Percentiles rank a stretch among this genome's conserved stretches.
phyloP scores from a whole-genome alignment of 2,329 filamentous ascomycete genomes.

The Beauveria varroae region DNA sequence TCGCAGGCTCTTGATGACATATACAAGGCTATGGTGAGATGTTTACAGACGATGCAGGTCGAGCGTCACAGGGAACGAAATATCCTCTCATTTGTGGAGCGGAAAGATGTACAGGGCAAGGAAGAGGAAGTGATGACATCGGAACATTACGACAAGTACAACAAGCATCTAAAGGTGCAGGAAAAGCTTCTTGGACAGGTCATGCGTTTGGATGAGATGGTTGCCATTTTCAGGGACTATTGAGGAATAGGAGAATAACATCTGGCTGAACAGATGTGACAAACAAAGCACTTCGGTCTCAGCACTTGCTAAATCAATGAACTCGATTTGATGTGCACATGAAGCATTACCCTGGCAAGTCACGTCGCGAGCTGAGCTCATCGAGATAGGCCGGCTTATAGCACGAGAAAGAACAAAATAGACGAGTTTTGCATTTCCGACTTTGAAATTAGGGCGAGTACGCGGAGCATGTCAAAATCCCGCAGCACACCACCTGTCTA shows the following conservation, averaged over 20 bases:
- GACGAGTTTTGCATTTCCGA: no score
- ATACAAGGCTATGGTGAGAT: constrained; percentile 85
- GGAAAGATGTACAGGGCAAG: constrained; percentile 77
- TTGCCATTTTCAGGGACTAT: constrained; percentile 76
- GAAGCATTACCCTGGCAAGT: no score
- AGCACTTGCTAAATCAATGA: neutral
- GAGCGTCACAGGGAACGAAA: constrained; percentile 65
- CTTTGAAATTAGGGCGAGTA: no score
- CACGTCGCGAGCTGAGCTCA: no score
- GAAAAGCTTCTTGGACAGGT: constrained; percentile 73
- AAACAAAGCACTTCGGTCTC: neutral
- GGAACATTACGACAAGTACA: constrained; percentile 61
- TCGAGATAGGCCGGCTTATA: no score
- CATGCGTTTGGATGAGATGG: constrained; percentile 72
- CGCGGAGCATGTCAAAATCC: no score
- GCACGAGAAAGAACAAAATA: no score
- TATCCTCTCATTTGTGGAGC: constrained; percentile 73
- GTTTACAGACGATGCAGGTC: constrained; percentile 69
- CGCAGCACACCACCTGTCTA: no score
- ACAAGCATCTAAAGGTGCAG: constrained; percentile 54
- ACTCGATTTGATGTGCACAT: no score
- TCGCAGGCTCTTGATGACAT: constrained; percentile 67
- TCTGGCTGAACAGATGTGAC: neutral
- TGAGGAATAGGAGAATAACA: constrained; percentile 27
- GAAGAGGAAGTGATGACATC: constrained; percentile 73